Conservation (phyloP, 78 protist genomes). For the Chrysochromulina tobinii region DNA sequence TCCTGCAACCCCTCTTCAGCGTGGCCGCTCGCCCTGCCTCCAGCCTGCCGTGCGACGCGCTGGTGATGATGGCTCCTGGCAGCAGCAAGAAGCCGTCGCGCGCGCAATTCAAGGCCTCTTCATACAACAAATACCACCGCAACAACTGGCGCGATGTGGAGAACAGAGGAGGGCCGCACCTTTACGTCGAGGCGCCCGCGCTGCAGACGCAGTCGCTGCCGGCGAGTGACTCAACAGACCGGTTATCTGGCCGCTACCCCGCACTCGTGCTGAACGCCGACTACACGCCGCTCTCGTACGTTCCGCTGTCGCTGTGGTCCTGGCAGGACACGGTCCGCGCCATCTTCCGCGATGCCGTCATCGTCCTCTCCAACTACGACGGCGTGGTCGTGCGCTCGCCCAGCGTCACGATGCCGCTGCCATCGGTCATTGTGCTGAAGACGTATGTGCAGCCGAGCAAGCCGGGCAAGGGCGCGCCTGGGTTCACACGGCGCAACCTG, state of each 20-base stretch:
- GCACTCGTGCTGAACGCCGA: neutral
- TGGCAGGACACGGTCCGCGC: slow-evolving; percentile 1
- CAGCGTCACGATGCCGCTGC: neutral
- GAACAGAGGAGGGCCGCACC: no score
- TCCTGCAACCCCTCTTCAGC: no score
- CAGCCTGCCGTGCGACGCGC: no score
- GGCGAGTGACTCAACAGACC: no score
- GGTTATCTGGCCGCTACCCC: neutral
- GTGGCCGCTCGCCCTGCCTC: no score
- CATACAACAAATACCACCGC: no score
- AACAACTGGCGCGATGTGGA: no score
- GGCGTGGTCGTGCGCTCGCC: neutral
- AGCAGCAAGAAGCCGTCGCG: no score
- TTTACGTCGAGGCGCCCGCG: no score
- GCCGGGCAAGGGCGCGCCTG: neutral
- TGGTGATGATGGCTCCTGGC: no score
- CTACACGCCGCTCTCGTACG: neutral
- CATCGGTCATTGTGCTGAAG: neutral
- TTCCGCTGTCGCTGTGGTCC: neutral
- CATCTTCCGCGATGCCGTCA: neutral
- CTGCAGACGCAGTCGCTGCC: no score
- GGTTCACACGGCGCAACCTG: neutral
- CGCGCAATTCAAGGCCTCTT: no score
- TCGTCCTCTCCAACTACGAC: neutral
- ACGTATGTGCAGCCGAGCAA: neutral